Conservation (phyloP, 1,284 basidiomycete genomes). For the Athelia psychrophila region DNA sequence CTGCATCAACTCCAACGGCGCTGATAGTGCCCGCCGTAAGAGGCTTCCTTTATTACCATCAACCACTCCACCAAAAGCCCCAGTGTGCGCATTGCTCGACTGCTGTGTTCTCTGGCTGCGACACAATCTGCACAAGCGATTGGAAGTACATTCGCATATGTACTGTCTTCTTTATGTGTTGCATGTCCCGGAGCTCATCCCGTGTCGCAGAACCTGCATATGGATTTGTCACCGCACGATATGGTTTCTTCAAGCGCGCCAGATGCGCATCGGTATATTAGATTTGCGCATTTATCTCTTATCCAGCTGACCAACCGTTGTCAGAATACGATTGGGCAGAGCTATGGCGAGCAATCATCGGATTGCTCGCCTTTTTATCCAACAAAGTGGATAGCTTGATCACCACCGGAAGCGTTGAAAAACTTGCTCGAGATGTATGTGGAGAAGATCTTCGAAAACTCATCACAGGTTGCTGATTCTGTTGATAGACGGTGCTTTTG, state of each 20-base stretch:
- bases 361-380: slow-evolving; percentile 51
- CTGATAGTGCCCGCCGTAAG: slow-evolving; percentile 28
- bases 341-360: slow-evolving; percentile 54
- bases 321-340: slow-evolving; percentile 65
- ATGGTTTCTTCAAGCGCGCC: slow-evolving; percentile 51
- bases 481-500: slow-evolving; percentile 41
- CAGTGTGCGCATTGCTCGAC: slow-evolving; percentile 56
- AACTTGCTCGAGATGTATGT: slow-evolving; percentile 49
- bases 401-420: slow-evolving; percentile 48
- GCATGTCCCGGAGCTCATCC: not conserved
- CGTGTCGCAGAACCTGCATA: slow-evolving; percentile 43
- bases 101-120: slow-evolving; percentile 66
- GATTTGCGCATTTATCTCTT: not conserved
- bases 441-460: slow-evolving; percentile 5
- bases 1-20: too few species aligned
- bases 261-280: slow-evolving; percentile 47
- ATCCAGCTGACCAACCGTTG: not conserved
- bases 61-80: slow-evolving; percentile 34
- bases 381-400: slow-evolving; percentile 46
- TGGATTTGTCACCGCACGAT: slow-evolving; percentile 49
- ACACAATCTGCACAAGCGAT: slow-evolving; percentile 60
- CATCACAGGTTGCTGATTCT: not conserved
- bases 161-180: slow-evolving; percentile 24
- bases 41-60: slow-evolving; percentile 49
- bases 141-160: slow-evolving; percentile 56